Evolutionary conservation across 1,139 yeast species (phyloP).

Genomic region (Hyphopichia wangnamkhiaoensis): DNA sequence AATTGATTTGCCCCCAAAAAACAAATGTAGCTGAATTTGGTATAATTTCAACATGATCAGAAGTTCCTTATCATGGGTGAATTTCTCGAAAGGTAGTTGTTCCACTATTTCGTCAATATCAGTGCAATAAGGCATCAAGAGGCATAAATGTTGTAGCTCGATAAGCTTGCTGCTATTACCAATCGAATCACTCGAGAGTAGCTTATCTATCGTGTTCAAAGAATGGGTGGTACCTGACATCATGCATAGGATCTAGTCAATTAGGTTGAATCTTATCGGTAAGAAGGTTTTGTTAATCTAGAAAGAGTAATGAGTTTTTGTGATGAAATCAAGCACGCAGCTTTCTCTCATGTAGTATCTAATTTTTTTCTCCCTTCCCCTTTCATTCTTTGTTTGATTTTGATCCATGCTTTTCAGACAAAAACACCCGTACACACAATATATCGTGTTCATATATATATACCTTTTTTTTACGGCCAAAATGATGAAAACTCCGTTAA

Average conservation of each 20-base stretch:
- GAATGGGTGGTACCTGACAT: constrained; percentile 2
- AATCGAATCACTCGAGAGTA: constrained; percentile 1
- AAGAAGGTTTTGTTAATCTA: too few relatives aligned
- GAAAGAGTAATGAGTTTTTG: too few relatives aligned
- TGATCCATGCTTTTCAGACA: too few relatives aligned
- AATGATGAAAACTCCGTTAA: too few relatives aligned
- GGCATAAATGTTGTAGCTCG: constrained; percentile 2
- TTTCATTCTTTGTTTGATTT: too few relatives aligned
- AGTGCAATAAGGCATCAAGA: constrained; percentile 2
- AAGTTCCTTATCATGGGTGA: neutral
- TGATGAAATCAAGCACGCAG: too few relatives aligned
- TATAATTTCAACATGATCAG: constrained; percentile 1
- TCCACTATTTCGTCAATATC: constrained; percentile 4
- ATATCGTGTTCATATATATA: too few relatives aligned
- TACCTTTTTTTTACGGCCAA: too few relatives aligned
- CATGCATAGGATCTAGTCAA: neutral
- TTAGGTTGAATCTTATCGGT: neutral
- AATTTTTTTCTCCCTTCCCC: too few relatives aligned
- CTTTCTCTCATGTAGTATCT: too few relatives aligned
- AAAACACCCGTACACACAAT: too few relatives aligned
- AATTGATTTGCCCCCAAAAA: neutral
- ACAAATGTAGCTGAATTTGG: constrained; percentile 4
- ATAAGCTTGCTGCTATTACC: neutral
- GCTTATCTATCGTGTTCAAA: constrained; percentile 2
- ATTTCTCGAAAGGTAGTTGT: constrained; percentile 4